Evolutionary conservation across 371 early-diverging fungal species (phyloP), one percentile per base, ranked within the genome.

Genomic region (Circinella umbellata): DNA sequence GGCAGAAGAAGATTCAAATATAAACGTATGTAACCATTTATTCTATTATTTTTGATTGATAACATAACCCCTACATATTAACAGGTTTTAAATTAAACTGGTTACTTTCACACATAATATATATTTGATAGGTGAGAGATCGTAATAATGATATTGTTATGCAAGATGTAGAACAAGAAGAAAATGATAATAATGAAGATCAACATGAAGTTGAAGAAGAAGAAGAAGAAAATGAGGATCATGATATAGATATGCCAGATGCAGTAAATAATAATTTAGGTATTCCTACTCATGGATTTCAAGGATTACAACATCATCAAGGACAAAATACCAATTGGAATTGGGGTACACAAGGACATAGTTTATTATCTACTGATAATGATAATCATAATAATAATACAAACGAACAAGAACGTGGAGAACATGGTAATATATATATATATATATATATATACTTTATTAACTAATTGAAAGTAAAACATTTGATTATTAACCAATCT

Each of bases 321-420:
- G 68, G 53, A 4, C 42, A 42, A 9, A 68, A 68, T 57, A 61
- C 69, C n/a, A 51, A 53, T 55, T 73, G 73, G 70, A 66, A 69
- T 42, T 69, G 73, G 73, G 69, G 73, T 27, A 63, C 64, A 1
- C 62, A 39, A 6, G 73, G 73, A 13, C 69, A 73, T 61, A 66
- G 73, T 3, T 48, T 73, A 17, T 37, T 17, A 10, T 63, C 27
- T 27, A 27, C 63, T 20, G 72, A 64, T 14, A 18, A 64, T 14
- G n/a, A 61, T n/a, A 15, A 38, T 38, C 15, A 61, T 47, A 61
- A 61, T 27, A 65, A 20, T n/a, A 64, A 18, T 47, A 64, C 49
- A 36, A 53, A 18, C 61, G 46, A 17, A 61, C 59, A 34, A 35
- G 17, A 47, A 51, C 35, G 46, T 18, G 13, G 37, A 48, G 13